These are phyloP conservation scores for Alternaria panax DNA, from an alignment of 2,329 filamentous ascomycete genomes.

Conservation along the genomic window DNA sequence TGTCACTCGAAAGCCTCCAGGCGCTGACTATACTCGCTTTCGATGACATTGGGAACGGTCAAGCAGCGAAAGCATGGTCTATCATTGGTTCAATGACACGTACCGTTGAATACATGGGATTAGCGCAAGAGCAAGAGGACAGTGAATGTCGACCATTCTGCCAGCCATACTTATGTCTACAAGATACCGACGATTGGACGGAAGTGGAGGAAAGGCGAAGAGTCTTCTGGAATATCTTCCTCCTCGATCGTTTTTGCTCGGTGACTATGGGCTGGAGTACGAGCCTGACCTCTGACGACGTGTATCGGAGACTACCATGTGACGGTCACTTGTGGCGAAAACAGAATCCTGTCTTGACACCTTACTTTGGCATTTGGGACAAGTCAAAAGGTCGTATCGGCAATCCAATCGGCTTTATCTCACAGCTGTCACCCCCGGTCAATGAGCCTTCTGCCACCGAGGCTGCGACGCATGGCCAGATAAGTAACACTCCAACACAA, in stretches of 20 bases:
- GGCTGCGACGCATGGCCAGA: background rate
- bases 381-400: slow-evolving; percentile 28
- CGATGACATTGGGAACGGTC: slow-evolving; percentile 26
- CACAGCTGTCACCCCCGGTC: slow-evolving; percentile 11
- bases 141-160: slow-evolving; percentile 16
- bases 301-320: slow-evolving; percentile 26
- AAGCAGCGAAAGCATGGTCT: slow-evolving; percentile 23
- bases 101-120: slow-evolving; percentile 25
- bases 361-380: slow-evolving; percentile 34
- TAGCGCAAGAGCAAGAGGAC: slow-evolving; percentile 28
- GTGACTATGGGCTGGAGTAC: slow-evolving; percentile 30
- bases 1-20: slow-evolving; percentile 22
- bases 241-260: slow-evolving; percentile 27
- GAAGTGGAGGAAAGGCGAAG: slow-evolving; percentile 28
- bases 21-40: slow-evolving; percentile 24
- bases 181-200: slow-evolving; percentile 14
- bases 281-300: slow-evolving; percentile 29
- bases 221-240: slow-evolving; percentile 31
- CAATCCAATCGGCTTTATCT: slow-evolving; percentile 22
- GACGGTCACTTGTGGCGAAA: slow-evolving; percentile 32
- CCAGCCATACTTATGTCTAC: slow-evolving; percentile 9
- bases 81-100: slow-evolving; percentile 27
- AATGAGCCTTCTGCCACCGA: background rate
- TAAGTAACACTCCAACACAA: background rate
- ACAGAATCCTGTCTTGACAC: slow-evolving; percentile 21